Evolutionary conservation across 169 alveolate species (phyloP), one percentile per base, ranked within the genome.

Genomic region (Plasmodium blacklocki): DNA sequence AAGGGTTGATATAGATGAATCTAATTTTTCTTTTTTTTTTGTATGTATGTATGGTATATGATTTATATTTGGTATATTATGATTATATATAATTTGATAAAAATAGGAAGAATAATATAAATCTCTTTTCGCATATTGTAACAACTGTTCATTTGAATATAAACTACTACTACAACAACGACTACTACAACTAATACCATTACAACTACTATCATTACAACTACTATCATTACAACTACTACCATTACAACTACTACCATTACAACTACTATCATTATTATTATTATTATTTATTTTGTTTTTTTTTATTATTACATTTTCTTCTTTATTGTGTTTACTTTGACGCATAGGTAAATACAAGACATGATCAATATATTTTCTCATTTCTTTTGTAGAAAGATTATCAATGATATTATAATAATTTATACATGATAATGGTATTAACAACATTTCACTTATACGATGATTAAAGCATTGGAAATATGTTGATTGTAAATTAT

Each of bases 381-480:
- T 15, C 56, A 23, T 29, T 11, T 26, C 19, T 5, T 39, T 39
- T 6, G 7, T 15, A 14, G 19, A 29, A 14, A 59, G 14, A 6
- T 4, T 5, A 39, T 39, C 47, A 23, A 29, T 56, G 8, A 83
- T 14, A 39, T 9, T 15, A 6, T 49, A 45, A 29, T 70, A 70
- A 63, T 60, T 83, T 19, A 43, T 59, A 15, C 43, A 12, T 9
- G 85, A 59, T 73, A 83, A 45, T 9, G 83, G 91, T 19, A 83
- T 50, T 39, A 83, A 49, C 18, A 72, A 68, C 85, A 83, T 83
- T 32, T 67, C 91, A 19, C 91, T 83, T 47, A 83, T 47, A n/a
- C 91, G 91, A 50, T 83, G 91, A 9, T 68, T 3, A 73, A 83
- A 83, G 50, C 91, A 83, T 29, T 58, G 56, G 43, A 83, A 67